Percentiles rank a stretch among this genome's conserved stretches.
These are phyloP conservation scores for Pisolithus sp. DNA, from an alignment of 768 basidiomycete species.

Conservation along the genomic window DNA sequence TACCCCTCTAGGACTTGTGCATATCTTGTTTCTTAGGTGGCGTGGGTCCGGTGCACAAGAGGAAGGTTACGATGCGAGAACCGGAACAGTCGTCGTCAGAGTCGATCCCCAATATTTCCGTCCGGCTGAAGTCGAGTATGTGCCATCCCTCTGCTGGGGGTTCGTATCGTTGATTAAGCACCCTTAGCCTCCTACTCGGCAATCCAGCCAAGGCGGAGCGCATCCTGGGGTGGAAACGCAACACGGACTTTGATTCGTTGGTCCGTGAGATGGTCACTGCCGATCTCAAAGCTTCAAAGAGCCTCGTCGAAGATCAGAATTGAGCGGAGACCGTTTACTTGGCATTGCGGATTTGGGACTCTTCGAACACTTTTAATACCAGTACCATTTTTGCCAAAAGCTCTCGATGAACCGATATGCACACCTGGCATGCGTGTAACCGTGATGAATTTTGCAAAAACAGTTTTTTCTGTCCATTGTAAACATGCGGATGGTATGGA, in stretches of 20 bases:
- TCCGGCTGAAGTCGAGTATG: slow-evolving; percentile 90
- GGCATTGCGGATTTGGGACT: not conserved
- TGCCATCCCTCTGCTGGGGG: slow-evolving; percentile 14
- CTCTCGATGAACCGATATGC: not conserved
- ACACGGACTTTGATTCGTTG: slow-evolving; percentile 74
- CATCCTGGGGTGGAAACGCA: slow-evolving; percentile 84
- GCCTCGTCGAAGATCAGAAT: slow-evolving; percentile 81
- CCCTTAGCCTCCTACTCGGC: slow-evolving; percentile 67
- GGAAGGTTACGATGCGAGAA: slow-evolving; percentile 65
- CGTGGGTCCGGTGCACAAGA: slow-evolving; percentile 69
- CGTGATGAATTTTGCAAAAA: not conserved
- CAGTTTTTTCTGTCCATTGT: no score
- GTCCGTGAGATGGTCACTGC: slow-evolving; percentile 89
- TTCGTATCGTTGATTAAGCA: not conserved
- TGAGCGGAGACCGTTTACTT: slow-evolving; percentile 19
- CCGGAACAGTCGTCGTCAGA: slow-evolving; percentile 68
- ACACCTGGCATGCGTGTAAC: not conserved
- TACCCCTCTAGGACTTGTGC: slow-evolving; percentile 1
- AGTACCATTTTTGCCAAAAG: not conserved
- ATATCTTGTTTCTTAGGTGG: slow-evolving; percentile 49
- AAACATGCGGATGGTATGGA: no score
- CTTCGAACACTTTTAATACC: not conserved
- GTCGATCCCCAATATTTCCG: slow-evolving; percentile 91
- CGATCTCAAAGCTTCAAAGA: slow-evolving; percentile 67
- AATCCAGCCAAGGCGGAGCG: slow-evolving; percentile 88